A percentile compares a stretch with the other conserved stretches of the same genome.
These are phyloP conservation scores for Aspergillus cejpii DNA, from an alignment of 2,329 filamentous ascomycete species.

Conservation along the genomic window DNA sequence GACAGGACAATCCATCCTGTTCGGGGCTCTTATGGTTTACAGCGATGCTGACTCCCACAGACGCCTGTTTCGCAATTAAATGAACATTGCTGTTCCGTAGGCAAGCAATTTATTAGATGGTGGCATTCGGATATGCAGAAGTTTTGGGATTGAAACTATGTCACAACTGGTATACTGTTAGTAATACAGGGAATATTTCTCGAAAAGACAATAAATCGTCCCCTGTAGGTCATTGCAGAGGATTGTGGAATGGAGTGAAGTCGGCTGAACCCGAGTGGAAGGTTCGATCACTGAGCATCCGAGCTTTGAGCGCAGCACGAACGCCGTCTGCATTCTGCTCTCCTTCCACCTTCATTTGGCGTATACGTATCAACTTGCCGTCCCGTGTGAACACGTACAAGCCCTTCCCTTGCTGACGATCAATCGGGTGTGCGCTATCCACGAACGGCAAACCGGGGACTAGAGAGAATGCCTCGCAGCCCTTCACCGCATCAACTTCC, in stretches of 20 bases:
- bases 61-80: slow-evolving; percentile 29
- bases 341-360: slow-evolving; percentile 39
- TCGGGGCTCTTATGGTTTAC: slow-evolving; percentile 18
- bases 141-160: background rate
- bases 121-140: background rate
- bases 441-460: slow-evolving; percentile 36
- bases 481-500: slow-evolving; percentile 24
- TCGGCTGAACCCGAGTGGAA: slow-evolving; percentile 21
- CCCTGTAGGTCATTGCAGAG: slow-evolving; percentile 21
- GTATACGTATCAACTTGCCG: slow-evolving; percentile 31
- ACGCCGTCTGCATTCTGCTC: slow-evolving; percentile 31
- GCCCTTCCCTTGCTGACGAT: slow-evolving; percentile 21
- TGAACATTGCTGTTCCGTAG: background rate
- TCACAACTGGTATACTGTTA: slow-evolving; percentile 15
- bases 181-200: slow-evolving; percentile 5
- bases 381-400: slow-evolving; percentile 37
- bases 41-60: slow-evolving; percentile 19
- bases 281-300: slow-evolving; percentile 30
- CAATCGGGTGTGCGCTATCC: slow-evolving; percentile 21
- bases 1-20: slow-evolving; percentile 41
- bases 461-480: slow-evolving; percentile 22
- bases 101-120: background rate
- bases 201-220: background rate
- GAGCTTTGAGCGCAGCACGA: slow-evolving; percentile 36
- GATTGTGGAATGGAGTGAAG: slow-evolving; percentile 32